Conservation (phyloP, 225 moss, liverwort and hornwort genomes). For the Straminergon stramineum region DNA sequence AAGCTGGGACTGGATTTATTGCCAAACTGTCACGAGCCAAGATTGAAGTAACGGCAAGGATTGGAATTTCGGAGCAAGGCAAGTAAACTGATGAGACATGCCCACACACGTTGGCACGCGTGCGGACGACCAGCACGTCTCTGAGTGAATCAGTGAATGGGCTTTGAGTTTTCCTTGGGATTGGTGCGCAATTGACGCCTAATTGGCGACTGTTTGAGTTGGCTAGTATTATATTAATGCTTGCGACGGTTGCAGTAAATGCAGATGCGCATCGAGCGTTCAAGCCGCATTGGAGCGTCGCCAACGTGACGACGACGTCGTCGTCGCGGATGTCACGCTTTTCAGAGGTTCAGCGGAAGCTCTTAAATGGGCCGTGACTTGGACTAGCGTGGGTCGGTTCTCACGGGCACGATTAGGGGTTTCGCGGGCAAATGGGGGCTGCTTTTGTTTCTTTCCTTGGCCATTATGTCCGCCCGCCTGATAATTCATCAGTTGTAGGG, state of each 20-base stretch:
- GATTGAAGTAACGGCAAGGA: background rate
- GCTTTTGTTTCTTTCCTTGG: background rate
- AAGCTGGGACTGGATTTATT: background rate
- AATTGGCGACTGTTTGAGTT: background rate
- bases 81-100: background rate
- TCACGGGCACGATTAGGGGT: background rate
- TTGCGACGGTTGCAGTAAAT: constrained; percentile 22
- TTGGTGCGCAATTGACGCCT: background rate
- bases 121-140: constrained; percentile 1
- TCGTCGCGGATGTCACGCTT: background rate
- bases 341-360: background rate
- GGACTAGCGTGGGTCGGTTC: background rate
- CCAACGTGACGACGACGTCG: background rate
- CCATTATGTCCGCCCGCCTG: background rate
- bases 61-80: background rate
- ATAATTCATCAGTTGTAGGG: background rate
- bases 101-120: constrained; percentile 22
- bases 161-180: background rate
- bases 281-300: background rate
- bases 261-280: background rate
- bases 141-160: background rate
- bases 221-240: background rate
- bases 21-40: background rate
- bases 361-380: background rate
- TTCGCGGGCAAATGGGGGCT: background rate